Conservation (phyloP, 768 basidiomycete genomes). For the Termitomyces sp. region DNA sequence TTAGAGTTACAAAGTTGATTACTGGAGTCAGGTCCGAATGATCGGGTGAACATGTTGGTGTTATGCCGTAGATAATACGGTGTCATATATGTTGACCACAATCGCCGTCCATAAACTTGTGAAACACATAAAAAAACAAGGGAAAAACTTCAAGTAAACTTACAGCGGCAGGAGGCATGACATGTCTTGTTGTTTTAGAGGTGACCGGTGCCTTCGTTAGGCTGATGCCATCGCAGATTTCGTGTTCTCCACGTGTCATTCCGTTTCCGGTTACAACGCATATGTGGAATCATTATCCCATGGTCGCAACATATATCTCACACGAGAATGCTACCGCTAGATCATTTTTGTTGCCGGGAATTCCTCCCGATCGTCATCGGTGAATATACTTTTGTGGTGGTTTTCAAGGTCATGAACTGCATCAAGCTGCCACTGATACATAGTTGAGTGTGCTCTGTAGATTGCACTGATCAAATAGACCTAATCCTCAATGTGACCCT, state of each 20-base stretch:
- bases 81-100: not conserved
- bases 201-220: not conserved
- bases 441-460: not conserved
- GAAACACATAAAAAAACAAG: constrained; percentile 1
- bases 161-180: constrained; percentile 12
- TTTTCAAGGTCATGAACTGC: not conserved
- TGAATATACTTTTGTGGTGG: not conserved
- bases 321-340: not conserved
- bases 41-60: not conserved
- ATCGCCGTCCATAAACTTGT: constrained; percentile 1
- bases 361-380: not conserved
- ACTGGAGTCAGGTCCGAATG: not conserved
- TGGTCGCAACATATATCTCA: not conserved
- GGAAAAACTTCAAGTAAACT: constrained; percentile 4
- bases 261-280: not conserved
- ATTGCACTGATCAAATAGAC: not conserved
- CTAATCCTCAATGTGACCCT: not conserved
- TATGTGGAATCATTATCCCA: not conserved
- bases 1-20: constrained; percentile 1
- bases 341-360: not conserved
- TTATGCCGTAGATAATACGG: not conserved
- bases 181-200: constrained; percentile 8
- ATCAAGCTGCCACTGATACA: not conserved
- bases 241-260: constrained; percentile 5
- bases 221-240: constrained; percentile 8